Conservation (phyloP, 2,329 filamentous ascomycete genomes). For the Neoscytalidium dimidiatum region DNA sequence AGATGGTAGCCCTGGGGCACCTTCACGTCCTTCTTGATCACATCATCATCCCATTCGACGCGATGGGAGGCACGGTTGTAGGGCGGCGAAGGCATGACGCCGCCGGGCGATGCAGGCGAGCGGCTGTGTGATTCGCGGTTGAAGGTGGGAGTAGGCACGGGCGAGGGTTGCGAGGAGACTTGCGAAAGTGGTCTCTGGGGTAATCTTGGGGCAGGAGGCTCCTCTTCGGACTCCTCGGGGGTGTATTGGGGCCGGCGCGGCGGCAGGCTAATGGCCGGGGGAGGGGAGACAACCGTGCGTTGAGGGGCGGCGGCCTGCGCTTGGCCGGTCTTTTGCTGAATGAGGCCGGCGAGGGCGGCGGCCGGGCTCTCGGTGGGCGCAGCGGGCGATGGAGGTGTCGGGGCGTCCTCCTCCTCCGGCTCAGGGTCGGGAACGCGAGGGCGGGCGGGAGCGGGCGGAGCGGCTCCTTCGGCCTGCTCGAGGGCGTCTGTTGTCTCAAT, state of each 20-base stretch:
- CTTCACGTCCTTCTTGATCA: slow-evolving; percentile 40
- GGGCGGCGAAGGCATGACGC: slow-evolving; percentile 59
- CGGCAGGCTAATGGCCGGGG: slow-evolving; percentile 52
- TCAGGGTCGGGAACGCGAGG: slow-evolving; percentile 44
- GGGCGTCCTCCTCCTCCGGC: slow-evolving; percentile 45
- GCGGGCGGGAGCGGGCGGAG: slow-evolving; percentile 42
- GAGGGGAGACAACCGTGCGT: slow-evolving; percentile 32
- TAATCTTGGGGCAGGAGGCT: slow-evolving; percentile 59
- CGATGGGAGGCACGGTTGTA: slow-evolving; percentile 35
- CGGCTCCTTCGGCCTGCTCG: slow-evolving; percentile 47
- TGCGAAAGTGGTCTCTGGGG: slow-evolving; percentile 63
- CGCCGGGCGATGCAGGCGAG: slow-evolving; percentile 22
- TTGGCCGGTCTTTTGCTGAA: slow-evolving; percentile 67
- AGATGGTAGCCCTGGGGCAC: slow-evolving; percentile 70
- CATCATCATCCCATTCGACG: slow-evolving; percentile 44
- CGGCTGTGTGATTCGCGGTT: slow-evolving; percentile 26
- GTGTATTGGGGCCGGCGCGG: slow-evolving; percentile 58
- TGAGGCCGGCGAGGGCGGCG: slow-evolving; percentile 58
- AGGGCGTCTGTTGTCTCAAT: slow-evolving; percentile 68
- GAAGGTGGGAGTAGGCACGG: slow-evolving; percentile 41
- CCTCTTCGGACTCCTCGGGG: slow-evolving; percentile 69
- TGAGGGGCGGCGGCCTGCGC: slow-evolving; percentile 47
- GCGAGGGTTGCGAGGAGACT: slow-evolving; percentile 51
- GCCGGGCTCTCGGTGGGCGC: slow-evolving; percentile 56
- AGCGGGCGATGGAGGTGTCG: slow-evolving; percentile 43